These are phyloP conservation scores for Sporobolomyces pararoseus DNA, from an alignment of 768 basidiomycete genomes.

Conservation along the genomic window DNA sequence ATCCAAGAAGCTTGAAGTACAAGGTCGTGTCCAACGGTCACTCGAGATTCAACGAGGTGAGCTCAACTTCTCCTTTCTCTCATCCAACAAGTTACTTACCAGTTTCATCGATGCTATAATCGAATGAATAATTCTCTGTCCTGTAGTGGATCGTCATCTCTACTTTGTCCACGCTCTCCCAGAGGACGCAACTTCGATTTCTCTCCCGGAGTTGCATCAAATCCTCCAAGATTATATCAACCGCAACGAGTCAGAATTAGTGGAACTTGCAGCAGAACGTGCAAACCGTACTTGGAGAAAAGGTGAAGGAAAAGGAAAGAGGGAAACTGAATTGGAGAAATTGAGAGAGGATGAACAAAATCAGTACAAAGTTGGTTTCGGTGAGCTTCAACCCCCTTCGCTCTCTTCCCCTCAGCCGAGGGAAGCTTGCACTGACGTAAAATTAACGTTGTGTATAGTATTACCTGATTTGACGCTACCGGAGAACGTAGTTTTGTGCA, in stretches of 20 bases:
- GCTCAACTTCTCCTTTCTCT: not conserved
- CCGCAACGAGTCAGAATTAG: conserved; percentile 34
- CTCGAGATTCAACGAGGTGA: conserved; percentile 24
- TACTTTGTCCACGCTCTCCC: conserved; percentile 38
- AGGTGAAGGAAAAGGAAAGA: conserved; percentile 38
- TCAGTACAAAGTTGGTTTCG: conserved; percentile 39
- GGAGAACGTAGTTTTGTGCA: conserved; percentile 37
- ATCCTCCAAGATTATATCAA: conserved; percentile 35
- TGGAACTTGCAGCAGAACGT: conserved; percentile 29
- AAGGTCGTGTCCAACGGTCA: conserved; percentile 20
- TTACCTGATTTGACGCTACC: conserved; percentile 36
- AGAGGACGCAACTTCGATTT: conserved; percentile 28
- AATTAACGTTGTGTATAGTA: conserved; percentile 1
- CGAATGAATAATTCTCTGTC: not conserved
- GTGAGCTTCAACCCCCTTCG: not conserved
- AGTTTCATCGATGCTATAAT: not conserved
- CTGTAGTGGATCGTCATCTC: conserved; percentile 36
- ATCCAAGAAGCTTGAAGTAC: conserved; percentile 30
- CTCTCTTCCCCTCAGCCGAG: not conserved
- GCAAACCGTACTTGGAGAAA: conserved; percentile 31
- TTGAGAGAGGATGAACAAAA: conserved; percentile 7
- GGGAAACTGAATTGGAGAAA: conserved; percentile 39
- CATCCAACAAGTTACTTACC: not conserved
- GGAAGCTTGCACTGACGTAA: not conserved
- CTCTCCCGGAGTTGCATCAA: conserved; percentile 35